Conservation (phyloP, 306 rosid genomes). For the Dalbergia cochinchinensis region DNA sequence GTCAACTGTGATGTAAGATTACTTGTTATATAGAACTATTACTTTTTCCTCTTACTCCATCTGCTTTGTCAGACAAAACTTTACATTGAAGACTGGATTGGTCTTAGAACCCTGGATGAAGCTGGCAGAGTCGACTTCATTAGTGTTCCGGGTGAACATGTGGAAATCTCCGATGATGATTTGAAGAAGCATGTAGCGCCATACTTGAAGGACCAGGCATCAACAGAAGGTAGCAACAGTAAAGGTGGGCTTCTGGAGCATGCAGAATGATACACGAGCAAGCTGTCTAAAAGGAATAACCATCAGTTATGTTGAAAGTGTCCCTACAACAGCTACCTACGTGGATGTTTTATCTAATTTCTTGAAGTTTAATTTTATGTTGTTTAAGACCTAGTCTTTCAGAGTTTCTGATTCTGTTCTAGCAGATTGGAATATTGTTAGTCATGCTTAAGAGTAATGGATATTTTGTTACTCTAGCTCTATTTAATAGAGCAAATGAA, state of each 20-base stretch:
- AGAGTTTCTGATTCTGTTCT: too few relatives aligned
- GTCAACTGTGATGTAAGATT: neutral
- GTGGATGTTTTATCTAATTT: too few relatives aligned
- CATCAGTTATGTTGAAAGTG: too few relatives aligned
- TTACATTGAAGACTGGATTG: slow-evolving; percentile 87
- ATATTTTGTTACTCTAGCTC: too few relatives aligned
- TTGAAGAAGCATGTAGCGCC: slow-evolving; percentile 71
- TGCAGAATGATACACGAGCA: slow-evolving; percentile 5
- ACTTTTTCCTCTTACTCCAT: neutral
- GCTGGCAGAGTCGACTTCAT: slow-evolving; percentile 79
- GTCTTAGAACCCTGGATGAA: slow-evolving; percentile 77
- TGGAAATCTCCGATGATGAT: slow-evolving; percentile 65
- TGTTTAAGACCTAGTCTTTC: too few relatives aligned
- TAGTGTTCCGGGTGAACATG: slow-evolving; percentile 74
- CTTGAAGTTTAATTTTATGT: too few relatives aligned
- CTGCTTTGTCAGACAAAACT: slow-evolving; percentile 73
- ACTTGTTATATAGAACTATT: neutral
- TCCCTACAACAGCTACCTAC: too few relatives aligned
- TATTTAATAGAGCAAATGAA: too few relatives aligned
- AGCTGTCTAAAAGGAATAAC: slow-evolving; percentile 25
- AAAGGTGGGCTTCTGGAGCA: slow-evolving; percentile 27
- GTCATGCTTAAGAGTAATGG: too few relatives aligned
- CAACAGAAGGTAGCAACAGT: slow-evolving; percentile 9
- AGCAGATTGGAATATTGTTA: too few relatives aligned
- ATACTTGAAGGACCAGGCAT: slow-evolving; percentile 54